A percentile compares a stretch with the other conserved stretches of the same genome.
Conservation (phyloP, 148 eudicot species). For the Diospyros kaki region DNA sequence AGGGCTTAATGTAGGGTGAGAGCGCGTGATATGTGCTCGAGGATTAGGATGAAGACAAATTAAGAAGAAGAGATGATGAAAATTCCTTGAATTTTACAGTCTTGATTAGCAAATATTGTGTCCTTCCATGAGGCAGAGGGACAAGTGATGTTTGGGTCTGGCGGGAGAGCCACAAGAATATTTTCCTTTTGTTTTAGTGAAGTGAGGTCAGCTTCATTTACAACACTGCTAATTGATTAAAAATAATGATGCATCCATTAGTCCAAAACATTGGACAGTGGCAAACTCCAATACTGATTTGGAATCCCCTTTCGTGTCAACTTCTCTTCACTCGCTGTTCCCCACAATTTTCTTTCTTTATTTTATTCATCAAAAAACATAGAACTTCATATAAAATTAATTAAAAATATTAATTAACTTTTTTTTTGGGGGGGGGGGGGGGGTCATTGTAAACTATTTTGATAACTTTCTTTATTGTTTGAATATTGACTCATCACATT, state of each 20-base stretch:
- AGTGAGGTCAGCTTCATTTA: background rate
- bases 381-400: too few species aligned
- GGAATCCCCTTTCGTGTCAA: background rate
- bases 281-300: background rate
- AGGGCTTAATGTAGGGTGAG: background rate
- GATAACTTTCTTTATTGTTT: too few species aligned
- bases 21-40: background rate
- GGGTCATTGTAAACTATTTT: too few species aligned
- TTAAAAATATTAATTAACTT: too few species aligned
- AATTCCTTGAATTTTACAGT: slow-evolving; percentile 14
- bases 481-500: too few species aligned
- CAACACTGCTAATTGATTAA: background rate
- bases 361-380: too few species aligned
- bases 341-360: too few species aligned
- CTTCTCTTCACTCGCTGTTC: background rate
- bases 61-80: background rate
- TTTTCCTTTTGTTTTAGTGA: background rate
- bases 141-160: slow-evolving; percentile 8
- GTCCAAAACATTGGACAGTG: background rate
- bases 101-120: background rate
- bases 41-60: background rate
- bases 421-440: too few species aligned
- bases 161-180: slow-evolving; percentile 2
- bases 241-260: background rate
- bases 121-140: slow-evolving; percentile 3